phyloP scores from a whole-genome alignment of 176 grass and related monocot species.

The Rhynchospora tenuis region DNA sequence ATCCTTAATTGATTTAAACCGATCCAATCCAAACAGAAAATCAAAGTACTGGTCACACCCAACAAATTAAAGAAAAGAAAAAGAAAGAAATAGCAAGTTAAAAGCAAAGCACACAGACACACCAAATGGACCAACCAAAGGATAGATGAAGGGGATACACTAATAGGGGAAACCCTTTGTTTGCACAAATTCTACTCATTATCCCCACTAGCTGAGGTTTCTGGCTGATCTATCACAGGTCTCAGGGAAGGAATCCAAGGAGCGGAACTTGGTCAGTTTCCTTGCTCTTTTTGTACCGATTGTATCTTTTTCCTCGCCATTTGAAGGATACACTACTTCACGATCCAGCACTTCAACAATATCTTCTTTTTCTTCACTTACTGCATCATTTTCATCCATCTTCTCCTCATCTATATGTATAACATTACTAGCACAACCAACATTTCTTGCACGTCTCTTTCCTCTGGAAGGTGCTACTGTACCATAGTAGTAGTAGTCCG shows the following conservation, averaged over 20 bases:
- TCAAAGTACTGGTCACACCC: neutral
- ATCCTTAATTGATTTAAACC: neutral
- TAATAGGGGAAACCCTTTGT: too few relatives aligned
- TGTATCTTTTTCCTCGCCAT: neutral
- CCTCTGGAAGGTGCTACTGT: neutral
- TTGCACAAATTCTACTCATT: neutral
- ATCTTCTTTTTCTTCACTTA: neutral
- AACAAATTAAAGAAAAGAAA: neutral
- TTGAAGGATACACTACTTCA: neutral
- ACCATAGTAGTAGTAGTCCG: neutral
- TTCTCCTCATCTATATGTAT: neutral
- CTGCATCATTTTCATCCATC: neutral
- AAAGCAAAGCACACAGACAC: neutral
- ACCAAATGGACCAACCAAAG: neutral
- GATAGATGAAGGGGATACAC: neutral
- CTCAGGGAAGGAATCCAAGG: conserved; percentile 10
- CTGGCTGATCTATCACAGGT: neutral
- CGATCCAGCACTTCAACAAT: neutral
- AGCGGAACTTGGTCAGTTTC: conserved; percentile 18
- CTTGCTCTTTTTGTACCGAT: conserved; percentile 13
- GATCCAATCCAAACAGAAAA: neutral
- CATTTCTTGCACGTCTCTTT: neutral
- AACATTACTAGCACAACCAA: neutral
- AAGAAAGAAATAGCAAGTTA: neutral
- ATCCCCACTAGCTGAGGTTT: neutral